These are phyloP conservation scores for Ensete glaucum DNA, from an alignment of 176 grass and related monocot genomes.

Conservation along the genomic window DNA sequence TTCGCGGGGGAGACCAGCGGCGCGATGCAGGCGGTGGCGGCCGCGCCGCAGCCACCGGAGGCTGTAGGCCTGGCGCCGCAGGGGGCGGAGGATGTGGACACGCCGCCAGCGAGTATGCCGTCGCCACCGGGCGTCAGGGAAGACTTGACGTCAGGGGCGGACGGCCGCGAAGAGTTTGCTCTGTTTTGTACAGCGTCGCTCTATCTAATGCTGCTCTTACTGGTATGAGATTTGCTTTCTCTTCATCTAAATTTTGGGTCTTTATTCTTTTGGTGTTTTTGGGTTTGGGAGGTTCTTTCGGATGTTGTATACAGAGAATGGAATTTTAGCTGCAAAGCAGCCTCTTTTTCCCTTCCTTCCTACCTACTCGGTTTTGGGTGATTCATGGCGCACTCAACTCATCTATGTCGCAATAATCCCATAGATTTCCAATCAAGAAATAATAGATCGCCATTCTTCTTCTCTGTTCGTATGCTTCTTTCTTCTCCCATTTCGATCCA, in stretches of 20 bases:
- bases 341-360: constrained; percentile 21
- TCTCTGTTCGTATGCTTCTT: neutral
- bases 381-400: constrained; percentile 11
- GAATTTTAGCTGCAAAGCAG: constrained; percentile 54
- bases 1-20: constrained; percentile 17
- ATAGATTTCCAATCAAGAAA: neutral
- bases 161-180: constrained; percentile 2
- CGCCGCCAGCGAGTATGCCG: constrained; percentile 41
- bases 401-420: constrained; percentile 6
- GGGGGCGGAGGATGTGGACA: constrained; percentile 3
- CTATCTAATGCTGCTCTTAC: constrained; percentile 28
- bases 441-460: neutral
- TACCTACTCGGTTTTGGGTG: constrained; percentile 7
- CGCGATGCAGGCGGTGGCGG: neutral
- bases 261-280: constrained; percentile 20
- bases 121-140: constrained; percentile 35
- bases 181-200: constrained; percentile 52
- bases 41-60: constrained; percentile 9
- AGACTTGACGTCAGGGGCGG: constrained; percentile 25
- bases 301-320: constrained; percentile 37
- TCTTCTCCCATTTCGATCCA: neutral
- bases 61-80: constrained; percentile 9
- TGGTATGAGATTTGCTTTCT: constrained; percentile 58
- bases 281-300: neutral
- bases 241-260: constrained; percentile 22